These are phyloP conservation scores for Trichoderma harzianum DNA, from an alignment of 2,329 filamentous ascomycete genomes.

Conservation along the genomic window DNA sequence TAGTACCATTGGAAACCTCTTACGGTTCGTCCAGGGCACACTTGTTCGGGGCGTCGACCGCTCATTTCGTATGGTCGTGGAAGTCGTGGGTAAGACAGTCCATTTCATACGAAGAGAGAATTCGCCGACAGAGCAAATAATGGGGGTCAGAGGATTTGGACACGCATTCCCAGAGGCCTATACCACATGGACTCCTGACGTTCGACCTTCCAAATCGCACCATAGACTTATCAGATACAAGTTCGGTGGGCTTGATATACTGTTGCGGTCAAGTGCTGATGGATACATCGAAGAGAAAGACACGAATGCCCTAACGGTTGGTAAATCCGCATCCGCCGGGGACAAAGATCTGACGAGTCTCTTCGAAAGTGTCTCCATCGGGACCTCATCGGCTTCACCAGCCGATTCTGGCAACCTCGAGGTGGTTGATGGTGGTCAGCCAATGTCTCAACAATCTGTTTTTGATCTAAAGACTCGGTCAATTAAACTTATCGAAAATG, in stretches of 20 bases:
- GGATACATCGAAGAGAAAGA: conserved; percentile 24
- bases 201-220: conserved; percentile 55
- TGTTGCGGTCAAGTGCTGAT: conserved; percentile 30
- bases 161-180: conserved; percentile 65
- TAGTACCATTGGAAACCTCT: conserved; percentile 59
- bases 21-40: conserved; percentile 49
- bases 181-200: conserved; percentile 58
- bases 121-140: conserved; percentile 54
- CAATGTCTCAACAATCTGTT: conserved; percentile 31
- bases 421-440: conserved; percentile 25
- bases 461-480: conserved; percentile 47
- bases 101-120: conserved; percentile 63
- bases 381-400: neutral
- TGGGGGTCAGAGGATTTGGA: conserved; percentile 56
- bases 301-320: neutral
- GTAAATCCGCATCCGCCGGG: neutral
- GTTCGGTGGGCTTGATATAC: conserved; percentile 42
- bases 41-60: conserved; percentile 42
- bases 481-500: conserved; percentile 23
- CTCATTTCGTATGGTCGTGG: conserved; percentile 57
- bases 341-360: neutral
- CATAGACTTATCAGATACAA: conserved; percentile 59
- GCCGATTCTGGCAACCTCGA: conserved; percentile 8
- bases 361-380: neutral
- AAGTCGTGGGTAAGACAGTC: conserved; percentile 53